Conservation (phyloP, 2,329 filamentous ascomycete species). For the Cladophialophora psammophila region DNA sequence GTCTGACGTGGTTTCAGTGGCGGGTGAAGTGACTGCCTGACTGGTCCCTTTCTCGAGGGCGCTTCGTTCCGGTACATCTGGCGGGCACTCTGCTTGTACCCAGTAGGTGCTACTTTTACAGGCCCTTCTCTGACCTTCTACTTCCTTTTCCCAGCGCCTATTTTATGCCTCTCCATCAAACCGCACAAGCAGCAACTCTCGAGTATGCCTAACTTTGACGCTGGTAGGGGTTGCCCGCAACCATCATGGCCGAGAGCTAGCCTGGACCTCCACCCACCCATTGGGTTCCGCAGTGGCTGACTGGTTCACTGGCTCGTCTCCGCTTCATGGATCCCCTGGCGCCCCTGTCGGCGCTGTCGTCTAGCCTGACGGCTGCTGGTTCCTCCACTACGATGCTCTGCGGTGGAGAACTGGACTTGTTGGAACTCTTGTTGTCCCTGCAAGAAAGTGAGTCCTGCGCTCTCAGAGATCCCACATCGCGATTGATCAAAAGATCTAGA, state of each 20-base stretch:
- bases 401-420: constrained; percentile 13
- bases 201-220: constrained; percentile 18
- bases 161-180: constrained; percentile 3
- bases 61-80: constrained; percentile 23
- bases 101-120: neutral
- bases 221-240: constrained; percentile 4
- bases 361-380: constrained; percentile 14
- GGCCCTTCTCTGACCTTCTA: neutral
- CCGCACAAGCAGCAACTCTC: constrained; percentile 7
- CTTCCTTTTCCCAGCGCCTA: constrained; percentile 22
- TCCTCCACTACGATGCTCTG: constrained; percentile 7
- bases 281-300: constrained; percentile 24
- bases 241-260: neutral
- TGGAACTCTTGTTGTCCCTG: constrained; percentile 14
- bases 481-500: constrained; percentile 21
- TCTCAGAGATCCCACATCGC: constrained; percentile 14
- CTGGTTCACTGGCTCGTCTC: constrained; percentile 20
- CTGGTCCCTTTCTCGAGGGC: constrained; percentile 24
- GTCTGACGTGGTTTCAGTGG: constrained; percentile 20
- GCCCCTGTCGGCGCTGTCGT: constrained; percentile 20
- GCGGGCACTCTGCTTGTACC: no score
- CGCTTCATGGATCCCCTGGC: constrained; percentile 21
- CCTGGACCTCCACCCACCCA: constrained; percentile 1
- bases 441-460: constrained; percentile 18
- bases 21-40: constrained; percentile 20